A percentile compares a stretch with the other conserved stretches of the same genome.
phyloP scores from a whole-genome alignment of 2,329 filamentous ascomycete species.

The Saccharata proteae region DNA sequence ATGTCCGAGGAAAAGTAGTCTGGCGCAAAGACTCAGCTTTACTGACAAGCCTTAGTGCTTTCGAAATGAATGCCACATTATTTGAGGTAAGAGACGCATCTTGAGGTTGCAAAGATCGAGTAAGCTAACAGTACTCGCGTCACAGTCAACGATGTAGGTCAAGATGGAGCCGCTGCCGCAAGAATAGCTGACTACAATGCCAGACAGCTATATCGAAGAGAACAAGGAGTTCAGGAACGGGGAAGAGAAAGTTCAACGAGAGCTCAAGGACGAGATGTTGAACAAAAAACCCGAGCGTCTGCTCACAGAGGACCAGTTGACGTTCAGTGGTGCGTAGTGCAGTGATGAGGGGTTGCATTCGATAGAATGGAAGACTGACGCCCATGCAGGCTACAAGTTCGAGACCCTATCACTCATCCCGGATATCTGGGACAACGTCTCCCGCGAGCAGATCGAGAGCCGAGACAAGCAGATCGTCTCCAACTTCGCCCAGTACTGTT shows the following conservation, averaged over 20 bases:
- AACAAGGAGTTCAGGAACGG: too few species aligned
- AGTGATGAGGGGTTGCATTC: too few species aligned
- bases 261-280: too few species aligned
- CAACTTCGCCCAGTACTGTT: conserved; percentile 93
- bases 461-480: conserved; percentile 62
- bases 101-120: conserved; percentile 7
- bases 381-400: conserved; percentile 75
- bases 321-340: not conserved
- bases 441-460: conserved; percentile 65
- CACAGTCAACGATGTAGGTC: too few species aligned
- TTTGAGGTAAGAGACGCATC: conserved; percentile 58
- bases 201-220: too few species aligned
- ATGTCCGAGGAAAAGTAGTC: conserved; percentile 9
- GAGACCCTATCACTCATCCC: conserved; percentile 74
- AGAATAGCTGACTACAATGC: too few species aligned
- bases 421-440: conserved; percentile 57
- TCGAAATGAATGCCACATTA: conserved; percentile 89
- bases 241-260: too few species aligned
- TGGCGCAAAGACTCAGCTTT: not conserved
- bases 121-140: too few species aligned
- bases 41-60: conserved; percentile 39
- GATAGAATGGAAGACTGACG: conserved; percentile 1
- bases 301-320: too few species aligned
- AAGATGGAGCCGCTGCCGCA: too few species aligned
- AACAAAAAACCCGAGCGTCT: too few species aligned